Base-by-base conservation (phyloP, 345 rosid species). In the Brassica carinata region DNA sequence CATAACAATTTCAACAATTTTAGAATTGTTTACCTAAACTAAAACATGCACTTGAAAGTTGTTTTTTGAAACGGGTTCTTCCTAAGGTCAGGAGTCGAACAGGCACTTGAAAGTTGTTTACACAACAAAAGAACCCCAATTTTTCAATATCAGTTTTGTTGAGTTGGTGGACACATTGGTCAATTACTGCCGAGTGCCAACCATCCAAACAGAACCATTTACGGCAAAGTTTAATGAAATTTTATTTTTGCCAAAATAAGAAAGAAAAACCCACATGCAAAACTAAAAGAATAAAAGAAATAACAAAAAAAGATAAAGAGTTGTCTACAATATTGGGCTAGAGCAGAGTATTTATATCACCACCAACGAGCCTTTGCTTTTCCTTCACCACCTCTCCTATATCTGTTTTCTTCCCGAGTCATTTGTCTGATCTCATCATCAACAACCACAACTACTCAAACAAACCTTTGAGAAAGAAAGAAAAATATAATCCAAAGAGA, bases 301-400 rank as follows among this genome's bases (percentile, higher is more conserved):
- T 29, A 40, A 14, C 14, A 4, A 23, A 0, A 58, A 53, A 53
- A n/a, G 59, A 53, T n/a, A 53, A 33, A 33, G 58, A 57, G 18
- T 58, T 58, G 67, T 34, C 31, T 30, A 29, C 23, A 63, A 79
- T 30, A 8, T 62, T 19, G 74, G 9, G 70, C n/a, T 8, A 73
- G 83, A 75, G 77, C 81, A 81, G 81, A 81, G 81, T 81, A 81
- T 81, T 81, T 81, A 81, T 72, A 72, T 72, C 67, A 77, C 70
- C 81, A 53, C 74, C 77, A 71, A 76, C 74, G 76, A 81, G 84
- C 34, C 77, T 33, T 66, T 76, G 74, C 77, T 72, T 55, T 69
- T 48, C 7, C 72, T 68, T 82, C 75, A 80, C 59, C 77, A 83
- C 73, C 83, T 62, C 57, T 66, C 81, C 77, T 75, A 2, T 14